These are phyloP conservation scores for Penicillium glabrum DNA, from an alignment of 2,329 filamentous ascomycete species.

Conservation along the genomic window DNA sequence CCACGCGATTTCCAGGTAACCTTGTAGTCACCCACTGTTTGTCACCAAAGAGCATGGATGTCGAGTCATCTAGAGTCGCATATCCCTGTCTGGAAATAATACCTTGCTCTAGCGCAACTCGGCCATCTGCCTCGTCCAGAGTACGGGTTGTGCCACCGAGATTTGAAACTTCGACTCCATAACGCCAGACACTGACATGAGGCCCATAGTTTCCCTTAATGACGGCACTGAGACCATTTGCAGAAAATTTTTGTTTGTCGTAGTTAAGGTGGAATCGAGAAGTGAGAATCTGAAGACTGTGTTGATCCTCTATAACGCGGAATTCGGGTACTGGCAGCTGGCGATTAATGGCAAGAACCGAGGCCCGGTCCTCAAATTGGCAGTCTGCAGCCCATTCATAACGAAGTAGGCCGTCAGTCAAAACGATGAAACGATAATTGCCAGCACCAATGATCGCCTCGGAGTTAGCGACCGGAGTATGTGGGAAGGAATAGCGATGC, in stretches of 20 bases:
- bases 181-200: neutral
- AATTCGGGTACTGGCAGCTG: neutral
- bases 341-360: neutral
- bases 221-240: neutral
- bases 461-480: neutral
- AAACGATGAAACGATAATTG: neutral
- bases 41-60: neutral
- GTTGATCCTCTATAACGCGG: neutral
- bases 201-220: neutral
- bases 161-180: neutral
- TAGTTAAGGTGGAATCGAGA: neutral
- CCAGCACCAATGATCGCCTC: neutral
- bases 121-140: neutral
- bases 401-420: neutral
- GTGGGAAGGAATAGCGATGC: neutral
- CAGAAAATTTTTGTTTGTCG: neutral
- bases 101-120: neutral
- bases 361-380: neutral
- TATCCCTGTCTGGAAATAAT: neutral
- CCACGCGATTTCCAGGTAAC: conserved; percentile 48
- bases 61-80: neutral
- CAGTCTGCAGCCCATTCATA: neutral
- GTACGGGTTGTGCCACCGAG: neutral
- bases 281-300: neutral
- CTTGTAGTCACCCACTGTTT: neutral